Evolutionary conservation across 495 filamentous ascomycete genomes (phyloP), one percentile per base, ranked within the genome.

Genomic region (Penicillium alfredii): DNA sequence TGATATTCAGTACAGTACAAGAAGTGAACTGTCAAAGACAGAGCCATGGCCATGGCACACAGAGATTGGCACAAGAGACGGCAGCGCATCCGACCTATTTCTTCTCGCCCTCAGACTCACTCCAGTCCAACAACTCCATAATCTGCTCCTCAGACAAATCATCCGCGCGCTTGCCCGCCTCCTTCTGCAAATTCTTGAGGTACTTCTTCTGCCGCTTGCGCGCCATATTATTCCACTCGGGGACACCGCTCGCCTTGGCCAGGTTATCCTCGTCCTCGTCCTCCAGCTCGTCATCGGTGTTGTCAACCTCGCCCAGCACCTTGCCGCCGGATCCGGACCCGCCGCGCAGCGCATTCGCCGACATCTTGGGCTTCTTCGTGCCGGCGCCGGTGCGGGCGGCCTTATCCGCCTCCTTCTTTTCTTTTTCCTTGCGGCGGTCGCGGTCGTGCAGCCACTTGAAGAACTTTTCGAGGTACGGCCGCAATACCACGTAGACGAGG

Each of bases 91-190:
- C 29, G 24, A 26, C 34, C 23, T 51, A 40, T 48, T 60, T 53
- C 40, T 58, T 59, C 29, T 52, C 60, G 20, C 20, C 51, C 32
- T 63, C 65, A 17, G 49, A 51, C 12, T 71, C 66, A 61, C 64
- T 78, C 76, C 51, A 71, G 46, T 79, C 68, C 60, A 88, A 62
- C 49, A 79, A 77, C 53, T 86, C 78, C 69, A 77, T 71, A 52
- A 89, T 75, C 43, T 76, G 61, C 14, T 72, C 66, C 48, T 74
- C 69, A 4, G 59, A 52, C 47, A 68, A 36, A 21, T 67, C 58
- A 37, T 61, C 64, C 20, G 73, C 69, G 20, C 64, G 55, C 10
- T 58, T 53, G 45, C 73, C 66, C 40, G 51, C 47, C 48, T 76
- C 71, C 44, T 65, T 75, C 49, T 63, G 56, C 40, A 69, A 33